Conservation (phyloP, 345 rosid genomes). For the Dimocarpus longan region DNA sequence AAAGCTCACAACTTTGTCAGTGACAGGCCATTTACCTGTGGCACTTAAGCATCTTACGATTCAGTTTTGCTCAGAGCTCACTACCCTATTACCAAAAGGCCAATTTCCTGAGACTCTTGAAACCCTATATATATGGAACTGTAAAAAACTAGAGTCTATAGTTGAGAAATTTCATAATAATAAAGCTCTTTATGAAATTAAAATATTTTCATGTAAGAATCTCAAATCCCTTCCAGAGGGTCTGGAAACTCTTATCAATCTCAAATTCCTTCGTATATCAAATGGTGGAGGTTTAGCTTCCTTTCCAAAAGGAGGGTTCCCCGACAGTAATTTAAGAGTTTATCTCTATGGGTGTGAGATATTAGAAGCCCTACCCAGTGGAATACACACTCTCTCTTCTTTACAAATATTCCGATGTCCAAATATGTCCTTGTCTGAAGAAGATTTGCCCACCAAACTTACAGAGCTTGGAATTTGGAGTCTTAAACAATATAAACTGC, state of each 20-base stretch:
- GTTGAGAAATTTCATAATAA: background rate
- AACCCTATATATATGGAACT: background rate
- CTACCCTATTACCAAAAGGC: background rate
- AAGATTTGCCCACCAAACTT: background rate
- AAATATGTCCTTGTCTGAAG: background rate
- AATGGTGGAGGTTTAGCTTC: background rate
- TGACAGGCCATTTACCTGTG: background rate
- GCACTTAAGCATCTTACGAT: background rate
- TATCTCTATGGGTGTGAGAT: background rate
- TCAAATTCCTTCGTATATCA: background rate
- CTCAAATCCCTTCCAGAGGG: background rate
- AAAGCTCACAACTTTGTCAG: background rate
- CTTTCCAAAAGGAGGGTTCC: background rate
- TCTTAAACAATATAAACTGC: background rate
- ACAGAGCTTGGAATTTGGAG: background rate
- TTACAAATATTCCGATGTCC: background rate
- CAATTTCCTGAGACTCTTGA: background rate
- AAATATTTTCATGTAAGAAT: background rate
- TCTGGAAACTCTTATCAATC: background rate
- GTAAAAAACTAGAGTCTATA: background rate
- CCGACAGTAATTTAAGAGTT: background rate
- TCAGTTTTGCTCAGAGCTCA: background rate
- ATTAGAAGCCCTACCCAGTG: background rate
- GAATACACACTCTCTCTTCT: background rate
- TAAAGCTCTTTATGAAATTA: background rate